Evolutionary conservation across 805 yeast species (phyloP).

Genomic region (Teunomyces cretensis): DNA sequence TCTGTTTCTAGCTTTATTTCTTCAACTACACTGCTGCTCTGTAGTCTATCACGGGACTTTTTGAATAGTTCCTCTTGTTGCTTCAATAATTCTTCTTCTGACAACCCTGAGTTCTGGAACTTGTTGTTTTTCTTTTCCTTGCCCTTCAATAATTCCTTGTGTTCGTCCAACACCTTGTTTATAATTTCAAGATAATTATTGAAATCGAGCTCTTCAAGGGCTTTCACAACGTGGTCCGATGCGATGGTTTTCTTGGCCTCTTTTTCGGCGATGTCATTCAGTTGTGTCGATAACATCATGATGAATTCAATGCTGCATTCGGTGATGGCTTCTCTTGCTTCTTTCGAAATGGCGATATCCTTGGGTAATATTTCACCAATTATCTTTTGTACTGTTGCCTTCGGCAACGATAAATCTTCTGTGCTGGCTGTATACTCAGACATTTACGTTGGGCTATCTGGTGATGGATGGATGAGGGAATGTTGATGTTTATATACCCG

Average conservation of each 20-base stretch:
- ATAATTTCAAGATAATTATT: conserved; percentile 79
- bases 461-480: background rate
- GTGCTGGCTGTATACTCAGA: conserved; percentile 36
- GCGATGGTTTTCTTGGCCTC: conserved; percentile 96
- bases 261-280: conserved; percentile 93
- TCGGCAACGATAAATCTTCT: conserved; percentile 45
- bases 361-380: conserved; percentile 84
- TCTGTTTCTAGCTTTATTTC: conserved; percentile 14
- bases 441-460: conserved; percentile 22
- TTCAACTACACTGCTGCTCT: conserved; percentile 24
- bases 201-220: conserved; percentile 84
- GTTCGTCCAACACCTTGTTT: conserved; percentile 76
- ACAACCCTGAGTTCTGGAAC: conserved; percentile 86
- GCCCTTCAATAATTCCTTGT: conserved; percentile 83
- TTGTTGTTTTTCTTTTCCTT: conserved; percentile 90
- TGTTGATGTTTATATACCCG: conserved; percentile 3
- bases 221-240: conserved; percentile 91
- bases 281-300: conserved; percentile 90
- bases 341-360: conserved; percentile 87
- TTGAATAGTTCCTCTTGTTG: conserved; percentile 94
- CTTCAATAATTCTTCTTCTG: conserved; percentile 87
- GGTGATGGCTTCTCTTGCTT: conserved; percentile 91
- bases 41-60: conserved; percentile 65
- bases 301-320: conserved; percentile 96
- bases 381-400: conserved; percentile 94